Evolutionary conservation across 106 monocot species (phyloP).

Genomic region (Cymbidium sinense): DNA sequence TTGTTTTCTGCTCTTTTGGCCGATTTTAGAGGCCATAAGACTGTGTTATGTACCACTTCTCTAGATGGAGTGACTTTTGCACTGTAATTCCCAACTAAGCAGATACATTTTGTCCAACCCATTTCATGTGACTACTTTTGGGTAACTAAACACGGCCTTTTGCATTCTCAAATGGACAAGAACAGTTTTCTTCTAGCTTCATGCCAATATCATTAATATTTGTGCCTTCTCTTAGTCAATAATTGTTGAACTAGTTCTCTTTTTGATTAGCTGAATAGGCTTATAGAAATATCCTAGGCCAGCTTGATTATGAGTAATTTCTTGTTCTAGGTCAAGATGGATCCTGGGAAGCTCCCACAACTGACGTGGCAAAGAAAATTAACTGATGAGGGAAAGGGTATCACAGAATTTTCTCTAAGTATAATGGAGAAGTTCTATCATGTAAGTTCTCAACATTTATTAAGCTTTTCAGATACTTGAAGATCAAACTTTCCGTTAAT

Average conservation of each 20-base stretch:
- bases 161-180: too few relatives aligned
- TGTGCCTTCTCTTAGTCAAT: neutral
- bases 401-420: conserved; percentile 8
- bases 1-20: too few relatives aligned
- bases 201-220: neutral
- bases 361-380: conserved; percentile 28
- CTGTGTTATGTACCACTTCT: too few relatives aligned
- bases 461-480: neutral
- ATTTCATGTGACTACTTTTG: too few relatives aligned
- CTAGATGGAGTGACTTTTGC: too few relatives aligned
- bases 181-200: too few relatives aligned
- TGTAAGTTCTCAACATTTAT: conserved; percentile 16
- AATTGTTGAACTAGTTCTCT: neutral
- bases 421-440: conserved; percentile 1
- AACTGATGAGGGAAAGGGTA: conserved; percentile 15
- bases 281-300: neutral
- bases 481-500: neutral
- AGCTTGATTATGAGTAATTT: neutral
- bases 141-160: too few relatives aligned
- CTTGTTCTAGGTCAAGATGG: conserved; percentile 12
- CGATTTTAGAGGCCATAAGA: too few relatives aligned
- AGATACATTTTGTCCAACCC: too few relatives aligned
- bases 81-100: too few relatives aligned
- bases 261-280: neutral
- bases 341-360: conserved; percentile 23